Evolutionary conservation across 768 basidiomycete species (phyloP).

Genomic region (Lentinula detonsa): DNA sequence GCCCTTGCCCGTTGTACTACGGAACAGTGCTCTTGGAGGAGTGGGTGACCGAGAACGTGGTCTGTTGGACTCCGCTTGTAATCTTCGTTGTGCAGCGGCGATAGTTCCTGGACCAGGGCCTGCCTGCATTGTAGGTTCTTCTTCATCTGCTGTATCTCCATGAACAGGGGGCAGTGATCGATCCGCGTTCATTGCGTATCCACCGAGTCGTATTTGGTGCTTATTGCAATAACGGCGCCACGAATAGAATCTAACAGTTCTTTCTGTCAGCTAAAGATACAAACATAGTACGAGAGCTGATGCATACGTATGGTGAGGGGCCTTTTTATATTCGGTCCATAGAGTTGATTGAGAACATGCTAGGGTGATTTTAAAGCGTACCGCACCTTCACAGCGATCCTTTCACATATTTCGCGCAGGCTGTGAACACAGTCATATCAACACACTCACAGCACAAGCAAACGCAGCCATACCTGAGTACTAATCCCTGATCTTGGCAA

Average conservation of each 20-base stretch:
- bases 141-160: conserved; percentile 36
- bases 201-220: conserved; percentile 84
- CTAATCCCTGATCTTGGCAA: conserved; percentile 82
- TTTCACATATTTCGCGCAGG: conserved; percentile 81
- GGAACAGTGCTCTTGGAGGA: conserved; percentile 70
- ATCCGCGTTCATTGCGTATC: conserved; percentile 68
- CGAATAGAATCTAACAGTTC: conserved; percentile 64
- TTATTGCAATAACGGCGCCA: conserved; percentile 93
- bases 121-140: conserved; percentile 25
- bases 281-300: background rate
- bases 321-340: conserved; percentile 32
- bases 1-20: conserved; percentile 87
- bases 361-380: background rate
- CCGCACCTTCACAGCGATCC: conserved; percentile 74
- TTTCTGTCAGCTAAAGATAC: conserved; percentile 3
- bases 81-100: conserved; percentile 34
- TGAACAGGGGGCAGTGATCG: conserved; percentile 36
- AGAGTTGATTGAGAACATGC: conserved; percentile 4
- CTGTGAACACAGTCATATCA: conserved; percentile 19
- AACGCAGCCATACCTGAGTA: conserved; percentile 51
- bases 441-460: background rate
- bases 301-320: conserved; percentile 82
- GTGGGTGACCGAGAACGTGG: conserved; percentile 69
- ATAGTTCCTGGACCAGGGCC: conserved; percentile 38
- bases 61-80: conserved; percentile 17